phyloP scores from a whole-genome alignment of 495 filamentous ascomycete genomes.

The Collariella sp. region DNA sequence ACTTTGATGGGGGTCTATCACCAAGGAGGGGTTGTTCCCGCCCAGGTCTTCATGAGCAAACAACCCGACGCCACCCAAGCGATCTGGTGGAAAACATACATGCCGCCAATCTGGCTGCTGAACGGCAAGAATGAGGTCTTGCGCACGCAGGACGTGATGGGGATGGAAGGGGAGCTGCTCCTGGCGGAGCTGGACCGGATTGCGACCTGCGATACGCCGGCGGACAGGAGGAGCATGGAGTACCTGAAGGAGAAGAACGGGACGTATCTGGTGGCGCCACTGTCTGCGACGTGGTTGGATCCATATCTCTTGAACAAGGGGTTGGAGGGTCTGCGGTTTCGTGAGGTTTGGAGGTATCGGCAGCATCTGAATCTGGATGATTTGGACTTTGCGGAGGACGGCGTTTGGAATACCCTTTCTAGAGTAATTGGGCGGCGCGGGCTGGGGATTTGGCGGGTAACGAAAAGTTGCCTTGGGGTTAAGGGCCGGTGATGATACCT shows the following conservation, averaged over 20 bases:
- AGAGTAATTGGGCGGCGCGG: slow-evolving; percentile 76
- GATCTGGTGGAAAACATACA: slow-evolving; percentile 98
- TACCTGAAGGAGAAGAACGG: slow-evolving; percentile 44
- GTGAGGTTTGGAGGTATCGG: slow-evolving; percentile 61
- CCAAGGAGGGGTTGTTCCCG: slow-evolving; percentile 83
- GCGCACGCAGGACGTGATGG: slow-evolving; percentile 75
- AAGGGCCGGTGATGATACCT: background rate
- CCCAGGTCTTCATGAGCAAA: slow-evolving; percentile 57
- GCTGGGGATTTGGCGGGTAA: slow-evolving; percentile 69
- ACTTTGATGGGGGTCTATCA: slow-evolving; percentile 87
- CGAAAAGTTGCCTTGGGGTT: slow-evolving; percentile 38
- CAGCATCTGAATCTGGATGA: slow-evolving; percentile 87
- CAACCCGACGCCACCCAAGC: slow-evolving; percentile 56
- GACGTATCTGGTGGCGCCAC: slow-evolving; percentile 59
- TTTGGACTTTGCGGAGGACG: slow-evolving; percentile 80
- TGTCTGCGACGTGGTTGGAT: slow-evolving; percentile 67
- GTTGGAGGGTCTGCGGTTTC: slow-evolving; percentile 44
- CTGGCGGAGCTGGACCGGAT: slow-evolving; percentile 49
- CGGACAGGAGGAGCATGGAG: slow-evolving; percentile 40
- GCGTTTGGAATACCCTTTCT: slow-evolving; percentile 61
- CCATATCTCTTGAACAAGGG: slow-evolving; percentile 44
- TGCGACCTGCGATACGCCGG: slow-evolving; percentile 49
- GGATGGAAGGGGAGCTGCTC: slow-evolving; percentile 54
- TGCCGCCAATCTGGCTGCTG: slow-evolving; percentile 84
- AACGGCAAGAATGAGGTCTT: slow-evolving; percentile 62